A percentile compares a stretch with the other conserved stretches of the same genome.
Evolutionary conservation across 2,329 filamentous ascomycete species (phyloP).

Genomic region (Periglandula ipomoeae): DNA sequence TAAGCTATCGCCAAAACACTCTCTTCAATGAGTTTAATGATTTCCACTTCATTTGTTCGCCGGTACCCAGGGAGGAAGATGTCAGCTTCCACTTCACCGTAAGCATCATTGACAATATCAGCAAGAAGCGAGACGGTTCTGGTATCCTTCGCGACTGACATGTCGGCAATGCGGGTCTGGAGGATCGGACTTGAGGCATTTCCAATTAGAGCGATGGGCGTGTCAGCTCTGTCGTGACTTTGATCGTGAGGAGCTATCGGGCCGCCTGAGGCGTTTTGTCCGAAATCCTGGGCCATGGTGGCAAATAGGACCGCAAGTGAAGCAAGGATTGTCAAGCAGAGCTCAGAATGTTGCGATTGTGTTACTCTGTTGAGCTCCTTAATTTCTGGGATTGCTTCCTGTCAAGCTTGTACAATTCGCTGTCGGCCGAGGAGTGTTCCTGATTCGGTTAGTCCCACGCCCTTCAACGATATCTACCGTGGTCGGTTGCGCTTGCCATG

Average conservation of each 20-base stretch:
- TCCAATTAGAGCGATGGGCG: neutral
- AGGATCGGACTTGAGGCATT: neutral
- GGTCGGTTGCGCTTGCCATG: too few species aligned
- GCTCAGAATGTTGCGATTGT: neutral
- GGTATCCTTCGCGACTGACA: constrained; percentile 12
- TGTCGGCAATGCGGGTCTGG: constrained; percentile 14
- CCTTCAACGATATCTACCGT: too few species aligned
- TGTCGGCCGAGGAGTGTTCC: neutral
- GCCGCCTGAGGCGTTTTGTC: neutral
- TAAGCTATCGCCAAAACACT: constrained; percentile 18
- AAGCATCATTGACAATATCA: constrained; percentile 19
- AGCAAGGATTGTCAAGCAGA: too few species aligned
- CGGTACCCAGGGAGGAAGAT: constrained; percentile 19
- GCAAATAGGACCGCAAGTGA: too few species aligned
- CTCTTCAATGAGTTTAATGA: constrained; percentile 13
- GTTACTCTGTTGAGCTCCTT: neutral
- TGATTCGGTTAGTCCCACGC: neutral
- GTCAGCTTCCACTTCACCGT: constrained; percentile 15
- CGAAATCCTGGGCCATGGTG: neutral
- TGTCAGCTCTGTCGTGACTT: neutral
- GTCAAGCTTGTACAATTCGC: neutral
- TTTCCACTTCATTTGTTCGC: constrained; percentile 15
- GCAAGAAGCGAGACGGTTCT: constrained; percentile 10
- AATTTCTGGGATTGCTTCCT: neutral
- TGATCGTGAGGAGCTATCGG: neutral